These are phyloP conservation scores for Escovopsis weberi DNA, from an alignment of 2,329 filamentous ascomycete genomes.

Conservation along the genomic window DNA sequence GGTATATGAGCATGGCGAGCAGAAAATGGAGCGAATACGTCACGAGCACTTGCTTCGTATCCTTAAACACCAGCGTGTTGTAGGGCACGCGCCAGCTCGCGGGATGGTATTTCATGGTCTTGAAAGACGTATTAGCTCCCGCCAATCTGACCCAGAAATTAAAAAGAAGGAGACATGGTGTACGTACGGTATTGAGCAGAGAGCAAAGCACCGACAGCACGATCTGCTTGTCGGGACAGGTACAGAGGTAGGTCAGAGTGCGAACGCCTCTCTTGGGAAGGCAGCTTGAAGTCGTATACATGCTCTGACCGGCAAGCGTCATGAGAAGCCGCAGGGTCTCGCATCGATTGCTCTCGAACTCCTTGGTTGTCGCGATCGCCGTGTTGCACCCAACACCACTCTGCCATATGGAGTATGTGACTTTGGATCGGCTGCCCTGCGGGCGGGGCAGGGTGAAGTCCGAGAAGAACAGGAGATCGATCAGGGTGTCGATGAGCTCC, in stretches of 20 bases:
- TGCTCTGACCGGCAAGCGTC: slow-evolving; percentile 75
- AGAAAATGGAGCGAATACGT: slow-evolving; percentile 86
- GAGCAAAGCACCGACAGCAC: slow-evolving; percentile 87
- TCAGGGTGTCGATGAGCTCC: slow-evolving; percentile 77
- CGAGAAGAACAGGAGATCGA: slow-evolving; percentile 83
- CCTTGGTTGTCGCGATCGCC: slow-evolving; percentile 73
- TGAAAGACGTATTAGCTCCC: not conserved
- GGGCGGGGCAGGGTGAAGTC: slow-evolving; percentile 73
- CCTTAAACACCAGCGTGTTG: slow-evolving; percentile 81
- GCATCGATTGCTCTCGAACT: slow-evolving; percentile 83
- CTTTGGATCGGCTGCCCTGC: slow-evolving; percentile 57
- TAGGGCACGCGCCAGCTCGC: slow-evolving; percentile 89
- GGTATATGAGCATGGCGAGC: slow-evolving; percentile 73
- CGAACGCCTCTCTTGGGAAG: slow-evolving; percentile 73
- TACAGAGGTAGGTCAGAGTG: slow-evolving; percentile 77
- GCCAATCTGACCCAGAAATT: too few relatives aligned
- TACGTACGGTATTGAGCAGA: slow-evolving; percentile 71
- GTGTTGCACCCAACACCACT: slow-evolving; percentile 94
- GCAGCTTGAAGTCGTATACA: slow-evolving; percentile 74
- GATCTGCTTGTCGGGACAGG: slow-evolving; percentile 77
- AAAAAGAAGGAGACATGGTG: not conserved
- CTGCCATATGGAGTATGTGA: slow-evolving; percentile 93
- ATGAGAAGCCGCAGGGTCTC: slow-evolving; percentile 80
- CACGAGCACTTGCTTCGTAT: slow-evolving; percentile 78
- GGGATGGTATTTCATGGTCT: slow-evolving; percentile 93